Percentiles rank a stretch among this genome's conserved stretches.
Evolutionary conservation across 2,329 filamentous ascomycete genomes (phyloP).

Genomic region (Botrytis porri): DNA sequence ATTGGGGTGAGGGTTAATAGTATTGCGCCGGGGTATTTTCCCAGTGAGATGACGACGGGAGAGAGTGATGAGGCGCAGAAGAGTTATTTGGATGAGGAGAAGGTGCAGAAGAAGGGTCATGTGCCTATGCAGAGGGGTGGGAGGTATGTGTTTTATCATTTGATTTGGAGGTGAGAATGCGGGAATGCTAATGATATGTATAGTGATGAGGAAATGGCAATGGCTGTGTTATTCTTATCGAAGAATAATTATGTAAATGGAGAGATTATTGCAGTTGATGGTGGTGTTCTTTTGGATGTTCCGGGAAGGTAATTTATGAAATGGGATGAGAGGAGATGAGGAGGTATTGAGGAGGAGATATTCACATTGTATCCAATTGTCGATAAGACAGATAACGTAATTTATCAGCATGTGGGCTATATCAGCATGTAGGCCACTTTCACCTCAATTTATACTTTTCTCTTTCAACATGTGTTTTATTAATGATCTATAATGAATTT

Average conservation of each 20-base stretch:
- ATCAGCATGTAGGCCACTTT: too few relatives aligned
- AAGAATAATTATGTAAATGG: conserved; percentile 42
- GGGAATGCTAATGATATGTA: neutral
- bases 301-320: conserved; percentile 29
- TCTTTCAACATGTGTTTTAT: too few relatives aligned
- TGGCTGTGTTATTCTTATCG: conserved; percentile 51
- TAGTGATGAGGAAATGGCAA: conserved; percentile 50
- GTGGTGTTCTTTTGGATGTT: conserved; percentile 45
- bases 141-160: neutral
- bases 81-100: conserved; percentile 45
- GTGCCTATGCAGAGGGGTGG: conserved; percentile 50
- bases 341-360: neutral
- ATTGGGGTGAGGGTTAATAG: conserved; percentile 56
- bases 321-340: neutral
- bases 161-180: neutral
- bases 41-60: conserved; percentile 48
- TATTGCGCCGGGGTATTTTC: conserved; percentile 51
- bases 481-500: too few relatives aligned
- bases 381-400: too few relatives aligned
- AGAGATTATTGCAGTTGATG: conserved; percentile 47
- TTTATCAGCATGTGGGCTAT: too few relatives aligned
- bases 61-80: conserved; percentile 49
- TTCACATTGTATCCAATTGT: neutral
- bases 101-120: conserved; percentile 51
- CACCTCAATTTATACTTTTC: too few relatives aligned